Conservation (phyloP, 148 eudicot species). For the Vaccinium vitisidaea region DNA sequence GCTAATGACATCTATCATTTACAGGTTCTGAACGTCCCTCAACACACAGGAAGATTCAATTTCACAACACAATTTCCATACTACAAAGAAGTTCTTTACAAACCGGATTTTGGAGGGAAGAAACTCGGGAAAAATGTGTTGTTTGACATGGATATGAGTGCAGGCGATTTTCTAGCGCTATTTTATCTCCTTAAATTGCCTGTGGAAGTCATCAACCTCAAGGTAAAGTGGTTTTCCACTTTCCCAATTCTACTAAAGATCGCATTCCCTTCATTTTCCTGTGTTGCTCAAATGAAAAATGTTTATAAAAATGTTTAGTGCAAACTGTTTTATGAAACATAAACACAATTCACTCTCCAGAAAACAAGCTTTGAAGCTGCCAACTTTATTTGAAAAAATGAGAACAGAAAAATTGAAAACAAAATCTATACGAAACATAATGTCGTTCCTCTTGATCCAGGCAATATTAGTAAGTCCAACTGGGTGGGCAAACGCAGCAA, state of each 20-base stretch:
- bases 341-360: neutral
- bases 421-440: too few species aligned
- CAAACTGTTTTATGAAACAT: neutral
- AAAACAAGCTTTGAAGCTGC: neutral
- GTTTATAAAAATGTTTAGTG: neutral
- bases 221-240: conserved; percentile 35
- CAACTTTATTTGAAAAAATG: neutral
- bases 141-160: conserved; percentile 96
- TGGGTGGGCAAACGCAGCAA: conserved; percentile 93
- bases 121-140: conserved; percentile 35
- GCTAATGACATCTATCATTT: neutral
- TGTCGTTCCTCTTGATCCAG: conserved; percentile 25
- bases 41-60: conserved; percentile 71
- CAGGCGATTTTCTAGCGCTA: conserved; percentile 81
- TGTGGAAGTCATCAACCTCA: conserved; percentile 55
- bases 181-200: conserved; percentile 84
- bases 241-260: neutral
- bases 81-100: conserved; percentile 45
- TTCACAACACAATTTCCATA: conserved; percentile 68
- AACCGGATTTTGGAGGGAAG: conserved; percentile 39
- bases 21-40: conserved; percentile 67
- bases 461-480: conserved; percentile 78
- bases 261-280: neutral
- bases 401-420: too few species aligned
- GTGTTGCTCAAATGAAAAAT: neutral